These are phyloP conservation scores for Hanseniaspora singularis DNA, from an alignment of 805 yeast genomes.

Conservation along the genomic window DNA sequence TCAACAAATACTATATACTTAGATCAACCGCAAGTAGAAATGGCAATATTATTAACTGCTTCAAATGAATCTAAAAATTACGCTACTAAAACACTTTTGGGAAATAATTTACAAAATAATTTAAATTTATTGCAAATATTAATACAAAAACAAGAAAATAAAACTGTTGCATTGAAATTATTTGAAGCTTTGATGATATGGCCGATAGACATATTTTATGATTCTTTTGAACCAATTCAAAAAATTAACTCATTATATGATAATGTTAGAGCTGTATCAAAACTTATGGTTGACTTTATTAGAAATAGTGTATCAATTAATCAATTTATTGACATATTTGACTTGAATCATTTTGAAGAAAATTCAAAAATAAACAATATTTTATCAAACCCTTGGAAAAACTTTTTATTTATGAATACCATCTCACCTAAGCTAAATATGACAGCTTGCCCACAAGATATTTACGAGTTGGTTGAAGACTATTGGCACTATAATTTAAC, in stretches of 20 bases:
- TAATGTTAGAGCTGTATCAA: not conserved
- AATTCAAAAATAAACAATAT: too few relatives aligned
- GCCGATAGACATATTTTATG: conserved; percentile 5
- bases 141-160: not conserved
- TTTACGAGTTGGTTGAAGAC: not conserved
- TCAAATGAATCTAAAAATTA: not conserved
- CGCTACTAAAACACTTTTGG: not conserved
- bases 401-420: not conserved
- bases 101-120: not conserved
- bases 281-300: conserved; percentile 2
- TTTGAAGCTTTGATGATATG: not conserved
- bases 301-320: not conserved
- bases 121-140: not conserved
- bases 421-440: not conserved
- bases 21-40: conserved; percentile 2
- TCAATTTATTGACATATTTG: not conserved
- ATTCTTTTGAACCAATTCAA: conserved; percentile 1
- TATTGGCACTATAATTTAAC: conserved; percentile 2
- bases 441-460: too few relatives aligned
- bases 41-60: conserved; percentile 5
- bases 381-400: not conserved
- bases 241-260: conserved; percentile 2
- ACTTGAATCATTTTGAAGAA: not conserved
- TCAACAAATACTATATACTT: conserved; percentile 1
- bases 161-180: not conserved